Conservation (phyloP, 2,329 filamentous ascomycete species). For the Talaromyces sp. region DNA sequence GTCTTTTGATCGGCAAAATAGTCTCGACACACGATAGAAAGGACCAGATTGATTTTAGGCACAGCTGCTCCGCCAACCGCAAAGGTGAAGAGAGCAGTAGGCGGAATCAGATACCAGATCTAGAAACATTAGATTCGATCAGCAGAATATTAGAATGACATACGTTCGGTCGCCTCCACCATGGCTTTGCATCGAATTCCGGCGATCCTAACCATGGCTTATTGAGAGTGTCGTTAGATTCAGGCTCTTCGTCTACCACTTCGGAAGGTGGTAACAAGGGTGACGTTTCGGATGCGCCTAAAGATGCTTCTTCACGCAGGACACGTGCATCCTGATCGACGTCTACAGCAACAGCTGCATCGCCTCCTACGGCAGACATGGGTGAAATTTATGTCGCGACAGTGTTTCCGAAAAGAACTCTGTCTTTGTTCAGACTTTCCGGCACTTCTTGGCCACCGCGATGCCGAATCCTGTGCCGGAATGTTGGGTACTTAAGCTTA, state of each 20-base stretch:
- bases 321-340: conserved; percentile 34
- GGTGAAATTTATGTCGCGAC: neutral
- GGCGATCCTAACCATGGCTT: conserved; percentile 23
- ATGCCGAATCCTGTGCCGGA: neutral
- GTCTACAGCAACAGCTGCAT: conserved; percentile 34
- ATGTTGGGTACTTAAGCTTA: conserved; percentile 4
- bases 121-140: conserved; percentile 33
- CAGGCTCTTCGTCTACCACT: conserved; percentile 11
- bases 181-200: conserved; percentile 45
- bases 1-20: conserved; percentile 71
- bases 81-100: conserved; percentile 77
- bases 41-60: conserved; percentile 82
- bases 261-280: conserved; percentile 27
- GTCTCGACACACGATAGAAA: conserved; percentile 77
- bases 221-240: conserved; percentile 14
- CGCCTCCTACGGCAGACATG: conserved; percentile 20
- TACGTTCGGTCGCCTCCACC: conserved; percentile 55
- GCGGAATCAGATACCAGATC: conserved; percentile 80
- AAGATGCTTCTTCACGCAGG: conserved; percentile 18
- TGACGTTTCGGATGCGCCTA: conserved; percentile 27
- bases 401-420: neutral
- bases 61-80: conserved; percentile 85
- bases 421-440: conserved; percentile 1
- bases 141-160: neutral
- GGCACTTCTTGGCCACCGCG: neutral